These are phyloP conservation scores for Elaeagnus macrophylla DNA, from an alignment of 306 rosid genomes.

Conservation along the genomic window DNA sequence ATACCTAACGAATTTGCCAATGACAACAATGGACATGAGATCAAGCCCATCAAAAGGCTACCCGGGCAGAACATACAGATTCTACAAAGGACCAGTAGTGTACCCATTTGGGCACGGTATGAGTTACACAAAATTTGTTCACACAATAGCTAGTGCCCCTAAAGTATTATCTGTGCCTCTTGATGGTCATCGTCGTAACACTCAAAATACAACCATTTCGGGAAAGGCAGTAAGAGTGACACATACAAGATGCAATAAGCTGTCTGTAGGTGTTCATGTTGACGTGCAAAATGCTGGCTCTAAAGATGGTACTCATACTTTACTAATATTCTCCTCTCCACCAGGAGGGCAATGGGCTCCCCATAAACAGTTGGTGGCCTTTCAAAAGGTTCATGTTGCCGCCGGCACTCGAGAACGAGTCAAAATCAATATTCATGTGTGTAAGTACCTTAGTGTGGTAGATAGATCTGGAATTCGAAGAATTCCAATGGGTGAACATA, in stretches of 20 bases:
- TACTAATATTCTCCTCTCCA: constrained; percentile 61
- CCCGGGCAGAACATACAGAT: too few relatives aligned
- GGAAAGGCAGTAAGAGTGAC: constrained; percentile 71
- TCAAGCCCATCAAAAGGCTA: too few relatives aligned
- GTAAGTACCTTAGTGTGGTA: constrained; percentile 69
- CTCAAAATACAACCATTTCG: constrained; percentile 21
- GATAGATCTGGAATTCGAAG: constrained; percentile 66
- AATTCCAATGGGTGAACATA: constrained; percentile 61
- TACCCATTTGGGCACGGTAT: too few relatives aligned
- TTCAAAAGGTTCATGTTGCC: constrained; percentile 55
- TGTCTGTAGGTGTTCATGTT: constrained; percentile 44
- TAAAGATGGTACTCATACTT: constrained; percentile 61
- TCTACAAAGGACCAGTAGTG: too few relatives aligned
- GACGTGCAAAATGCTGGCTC: constrained; percentile 58
- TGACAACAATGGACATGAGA: too few relatives aligned
- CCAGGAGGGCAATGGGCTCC: constrained; percentile 57
- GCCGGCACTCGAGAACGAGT: constrained; percentile 38
- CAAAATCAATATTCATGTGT: constrained; percentile 51
- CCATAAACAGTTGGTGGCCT: constrained; percentile 52
- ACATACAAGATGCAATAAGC: constrained; percentile 52
- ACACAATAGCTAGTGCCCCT: too few relatives aligned
- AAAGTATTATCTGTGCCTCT: constrained; percentile 9
- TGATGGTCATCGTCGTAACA: constrained; percentile 34
- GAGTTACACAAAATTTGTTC: too few relatives aligned
- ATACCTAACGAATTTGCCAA: too few relatives aligned